phyloP scores from a whole-genome alignment of 257 asterid genomes.

The Mitragyna speciosa region DNA sequence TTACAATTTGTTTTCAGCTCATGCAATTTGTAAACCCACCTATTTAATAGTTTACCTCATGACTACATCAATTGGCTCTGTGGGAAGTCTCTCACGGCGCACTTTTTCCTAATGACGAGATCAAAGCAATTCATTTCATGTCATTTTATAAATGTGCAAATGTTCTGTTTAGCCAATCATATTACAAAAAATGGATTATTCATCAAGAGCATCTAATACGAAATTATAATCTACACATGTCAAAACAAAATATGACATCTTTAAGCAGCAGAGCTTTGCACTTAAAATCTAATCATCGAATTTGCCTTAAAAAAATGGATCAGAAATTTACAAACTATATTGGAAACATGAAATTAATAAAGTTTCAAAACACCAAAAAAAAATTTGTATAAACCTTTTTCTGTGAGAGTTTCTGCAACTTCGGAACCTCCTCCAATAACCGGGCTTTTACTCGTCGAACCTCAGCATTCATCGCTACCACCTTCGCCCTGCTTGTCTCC shows the following conservation, averaged over 20 bases:
- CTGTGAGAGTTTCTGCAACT: conserved; percentile 67
- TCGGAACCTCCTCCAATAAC: conserved; percentile 77
- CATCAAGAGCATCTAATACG: neutral
- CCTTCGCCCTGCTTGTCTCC: conserved; percentile 82
- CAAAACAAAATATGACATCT: too few relatives aligned
- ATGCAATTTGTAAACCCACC: neutral
- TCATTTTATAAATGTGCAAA: neutral
- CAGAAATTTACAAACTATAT: neutral
- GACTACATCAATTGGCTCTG: too few relatives aligned
- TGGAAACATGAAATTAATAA: neutral
- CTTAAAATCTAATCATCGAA: neutral
- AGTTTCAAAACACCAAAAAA: neutral
- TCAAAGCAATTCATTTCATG: neutral
- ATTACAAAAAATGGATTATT: neutral
- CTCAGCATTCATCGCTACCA: conserved; percentile 89
- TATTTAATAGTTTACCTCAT: neutral
- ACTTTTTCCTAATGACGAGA: neutral
- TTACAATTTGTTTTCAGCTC: too few relatives aligned
- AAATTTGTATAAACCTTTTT: conserved; percentile 45
- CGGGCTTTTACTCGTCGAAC: conserved; percentile 81
- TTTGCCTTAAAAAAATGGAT: neutral
- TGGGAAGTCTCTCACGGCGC: too few relatives aligned
- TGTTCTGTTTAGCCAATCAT: too few relatives aligned
- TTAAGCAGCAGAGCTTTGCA: too few relatives aligned
- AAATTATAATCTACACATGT: too few relatives aligned